Base-by-base conservation (phyloP, 352 stramenopile species). In the Globisporangium uncinulatum region DNA sequence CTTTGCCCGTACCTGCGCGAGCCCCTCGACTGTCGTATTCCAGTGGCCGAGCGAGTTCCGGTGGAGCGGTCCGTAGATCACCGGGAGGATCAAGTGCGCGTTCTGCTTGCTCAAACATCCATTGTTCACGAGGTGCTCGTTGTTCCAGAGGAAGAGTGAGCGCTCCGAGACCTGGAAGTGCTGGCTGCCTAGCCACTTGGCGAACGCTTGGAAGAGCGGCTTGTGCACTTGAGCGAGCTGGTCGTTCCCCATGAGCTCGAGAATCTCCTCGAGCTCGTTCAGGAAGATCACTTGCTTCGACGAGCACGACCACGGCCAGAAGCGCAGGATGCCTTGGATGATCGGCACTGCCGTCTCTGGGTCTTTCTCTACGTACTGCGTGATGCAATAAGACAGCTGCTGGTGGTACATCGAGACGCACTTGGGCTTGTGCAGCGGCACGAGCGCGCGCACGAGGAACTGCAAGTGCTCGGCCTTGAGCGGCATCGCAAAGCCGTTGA, bases 361-460 rank as follows among this genome's bases (percentile, higher is more conserved):
- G 71, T 99, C 97, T 71, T 99, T 99, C 74, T 99, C 97, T 48
- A 99, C 95, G 71, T 99, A 99, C 73, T 99, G 96, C 66, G 97
- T 98, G 61, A 99, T 98, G 82, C 97, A 99, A 76, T 99, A 99
- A 9, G 94, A 98, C 11, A 99, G 83, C 64, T 99, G 97, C 73
- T 99, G 96, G 71, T 99, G 97, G 75, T 99, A 99, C 56, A 98
- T 85, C 46, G 82, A 86, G 36, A 99, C 90, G 56, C 87, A 98
- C 63, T 97, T 97, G 32, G 96, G 94, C 76, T 99, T 99, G 83
- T 99, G 97, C 55, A 99, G 80, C 14, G 97, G 97, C 63, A 99
- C 97, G n/a, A 99, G 79, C 32, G 96, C 95, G 47, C 89, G 77
- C 34, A 97, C 66, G 1, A 99, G 82, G 64, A 98, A 99, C 62